phyloP scores from a whole-genome alignment of 768 basidiomycete genomes.

The Xerocomus brunneocitrinus region DNA sequence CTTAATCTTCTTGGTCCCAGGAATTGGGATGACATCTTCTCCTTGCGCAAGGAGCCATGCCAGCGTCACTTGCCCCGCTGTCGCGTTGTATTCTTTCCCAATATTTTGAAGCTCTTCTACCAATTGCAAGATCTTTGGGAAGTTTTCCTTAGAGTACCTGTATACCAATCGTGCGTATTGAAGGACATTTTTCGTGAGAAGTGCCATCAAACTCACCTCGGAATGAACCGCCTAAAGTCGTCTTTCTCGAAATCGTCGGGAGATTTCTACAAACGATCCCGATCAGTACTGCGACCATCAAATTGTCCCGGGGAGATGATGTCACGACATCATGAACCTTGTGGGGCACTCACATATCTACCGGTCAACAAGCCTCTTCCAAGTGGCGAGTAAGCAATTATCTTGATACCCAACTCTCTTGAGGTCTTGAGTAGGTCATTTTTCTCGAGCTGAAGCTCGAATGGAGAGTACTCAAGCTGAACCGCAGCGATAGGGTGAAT shows the following conservation, averaged over 20 bases:
- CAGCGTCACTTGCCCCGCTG: no score
- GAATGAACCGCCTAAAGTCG: constrained; percentile 23
- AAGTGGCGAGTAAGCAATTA: constrained; percentile 50
- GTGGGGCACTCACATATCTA: constrained; percentile 26
- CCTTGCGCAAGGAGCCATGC: no score
- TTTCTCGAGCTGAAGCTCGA: constrained; percentile 45
- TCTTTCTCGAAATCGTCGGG: constrained; percentile 29
- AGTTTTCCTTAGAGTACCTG: no score
- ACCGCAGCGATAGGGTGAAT: constrained; percentile 48
- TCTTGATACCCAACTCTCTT: constrained; percentile 45
- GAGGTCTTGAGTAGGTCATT: constrained; percentile 40
- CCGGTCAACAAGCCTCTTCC: constrained; percentile 50
- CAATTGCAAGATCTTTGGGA: no score
- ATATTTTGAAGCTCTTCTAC: no score
- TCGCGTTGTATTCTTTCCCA: no score
- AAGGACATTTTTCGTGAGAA: neutral
- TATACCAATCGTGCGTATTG: no score
- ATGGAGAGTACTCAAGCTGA: constrained; percentile 50
- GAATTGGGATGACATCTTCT: constrained; percentile 35
- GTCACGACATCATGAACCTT: no score
- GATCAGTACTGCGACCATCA: no score
- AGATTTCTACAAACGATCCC: constrained; percentile 23
- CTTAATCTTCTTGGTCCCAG: constrained; percentile 36
- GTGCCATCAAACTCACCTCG: constrained; percentile 15
- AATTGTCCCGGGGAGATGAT: no score